Conservation (phyloP, 345 rosid species). For the Eucalyptus brandiana region DNA sequence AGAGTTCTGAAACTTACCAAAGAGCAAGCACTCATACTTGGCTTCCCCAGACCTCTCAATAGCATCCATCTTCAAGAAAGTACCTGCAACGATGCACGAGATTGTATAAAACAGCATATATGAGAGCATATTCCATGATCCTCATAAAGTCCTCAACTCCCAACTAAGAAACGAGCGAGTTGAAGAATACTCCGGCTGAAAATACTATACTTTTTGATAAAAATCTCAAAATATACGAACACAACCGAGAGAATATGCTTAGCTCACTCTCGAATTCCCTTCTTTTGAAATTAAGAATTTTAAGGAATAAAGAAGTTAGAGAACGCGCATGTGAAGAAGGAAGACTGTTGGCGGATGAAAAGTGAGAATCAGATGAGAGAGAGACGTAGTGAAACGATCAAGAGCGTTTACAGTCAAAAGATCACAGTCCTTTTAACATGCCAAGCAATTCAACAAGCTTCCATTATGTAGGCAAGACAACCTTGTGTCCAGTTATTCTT, state of each 20-base stretch:
- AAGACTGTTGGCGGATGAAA: background rate
- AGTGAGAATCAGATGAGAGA: background rate
- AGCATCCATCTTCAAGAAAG: slow-evolving; percentile 38
- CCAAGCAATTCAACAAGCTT: background rate
- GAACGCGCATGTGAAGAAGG: background rate
- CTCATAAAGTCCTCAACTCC: background rate
- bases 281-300: background rate
- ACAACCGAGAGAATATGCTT: background rate
- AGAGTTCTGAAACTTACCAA: slow-evolving; percentile 33
- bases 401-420: background rate
- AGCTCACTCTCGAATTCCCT: background rate
- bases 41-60: slow-evolving; percentile 14
- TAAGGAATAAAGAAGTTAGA: background rate
- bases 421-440: background rate
- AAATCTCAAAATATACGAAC: background rate
- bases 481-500: background rate
- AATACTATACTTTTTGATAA: background rate
- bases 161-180: background rate
- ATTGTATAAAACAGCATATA: background rate
- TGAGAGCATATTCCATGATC: background rate
- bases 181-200: background rate
- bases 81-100: slow-evolving; percentile 8
- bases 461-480: background rate
- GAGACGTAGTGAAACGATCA: slow-evolving; percentile 16
- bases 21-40: slow-evolving; percentile 70